Conservation (phyloP, 495 filamentous ascomycete genomes). For the Xylaria telfairii region DNA sequence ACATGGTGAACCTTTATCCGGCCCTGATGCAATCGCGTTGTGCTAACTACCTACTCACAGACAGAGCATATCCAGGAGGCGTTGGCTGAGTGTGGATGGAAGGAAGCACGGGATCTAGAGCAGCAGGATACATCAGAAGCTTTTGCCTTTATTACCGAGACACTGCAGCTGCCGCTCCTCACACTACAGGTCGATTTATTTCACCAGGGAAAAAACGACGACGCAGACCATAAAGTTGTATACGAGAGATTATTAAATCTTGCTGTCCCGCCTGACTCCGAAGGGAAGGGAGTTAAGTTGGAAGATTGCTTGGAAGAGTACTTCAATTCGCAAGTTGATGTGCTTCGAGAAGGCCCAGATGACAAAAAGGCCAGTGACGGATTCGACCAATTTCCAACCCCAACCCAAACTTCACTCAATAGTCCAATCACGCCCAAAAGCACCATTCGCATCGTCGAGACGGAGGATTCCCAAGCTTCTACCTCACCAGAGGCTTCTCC, state of each 20-base stretch:
- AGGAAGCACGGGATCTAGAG: conserved; percentile 72
- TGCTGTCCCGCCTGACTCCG: conserved; percentile 72
- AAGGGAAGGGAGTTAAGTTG: conserved; percentile 70
- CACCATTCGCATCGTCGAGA: conserved; percentile 44
- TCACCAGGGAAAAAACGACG: conserved; percentile 82
- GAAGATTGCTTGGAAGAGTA: conserved; percentile 93
- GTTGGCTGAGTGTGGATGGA: conserved; percentile 89
- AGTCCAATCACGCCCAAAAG: conserved; percentile 31
- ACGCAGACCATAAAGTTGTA: conserved; percentile 91
- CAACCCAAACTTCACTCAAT: conserved; percentile 16
- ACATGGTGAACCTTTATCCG: conserved; percentile 65
- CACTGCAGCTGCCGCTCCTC: conserved; percentile 83
- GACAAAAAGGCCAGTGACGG: conserved; percentile 57
- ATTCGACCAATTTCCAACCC: conserved; percentile 8
- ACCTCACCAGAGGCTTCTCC: background rate
- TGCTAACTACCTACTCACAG: conserved; percentile 56
- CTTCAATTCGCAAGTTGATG: conserved; percentile 94
- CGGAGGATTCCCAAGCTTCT: conserved; percentile 38
- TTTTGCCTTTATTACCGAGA: conserved; percentile 92
- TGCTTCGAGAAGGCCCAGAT: conserved; percentile 70
- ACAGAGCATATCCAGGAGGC: conserved; percentile 82
- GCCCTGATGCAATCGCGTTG: background rate
- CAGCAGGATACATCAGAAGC: conserved; percentile 97
- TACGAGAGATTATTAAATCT: conserved; percentile 93
- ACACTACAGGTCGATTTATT: conserved; percentile 95